Conservation (phyloP, 768 basidiomycete genomes). For the Pleurotus platypus region DNA sequence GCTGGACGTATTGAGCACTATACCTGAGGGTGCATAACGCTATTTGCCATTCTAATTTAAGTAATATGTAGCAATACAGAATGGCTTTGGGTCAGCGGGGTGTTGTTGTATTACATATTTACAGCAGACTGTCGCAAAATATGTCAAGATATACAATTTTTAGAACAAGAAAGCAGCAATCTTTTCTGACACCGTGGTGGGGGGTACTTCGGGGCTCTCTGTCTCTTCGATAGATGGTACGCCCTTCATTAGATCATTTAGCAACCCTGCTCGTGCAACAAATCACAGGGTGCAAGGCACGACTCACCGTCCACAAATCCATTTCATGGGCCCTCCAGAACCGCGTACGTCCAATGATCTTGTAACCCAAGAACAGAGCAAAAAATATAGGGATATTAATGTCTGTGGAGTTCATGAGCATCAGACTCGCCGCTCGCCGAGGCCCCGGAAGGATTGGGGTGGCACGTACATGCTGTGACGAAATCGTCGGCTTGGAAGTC, state of each 20-base stretch:
- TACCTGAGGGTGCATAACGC: not conserved
- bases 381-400: slow-evolving; percentile 47
- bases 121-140: not conserved
- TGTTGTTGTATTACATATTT: not conserved
- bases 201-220: slow-evolving; percentile 47
- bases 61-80: not conserved
- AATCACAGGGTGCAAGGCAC: not conserved
- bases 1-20: slow-evolving; percentile 21
- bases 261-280: too few relatives aligned
- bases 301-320: slow-evolving; percentile 65
- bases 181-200: slow-evolving; percentile 46
- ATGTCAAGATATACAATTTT: not conserved
- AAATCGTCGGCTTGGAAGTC: slow-evolving; percentile 43
- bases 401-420: slow-evolving; percentile 20
- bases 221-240: slow-evolving; percentile 72
- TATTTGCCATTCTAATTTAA: not conserved
- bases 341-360: slow-evolving; percentile 34
- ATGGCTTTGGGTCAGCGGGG: not conserved
- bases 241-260: slow-evolving; percentile 33
- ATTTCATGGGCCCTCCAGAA: slow-evolving; percentile 60
- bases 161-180: slow-evolving; percentile 53
- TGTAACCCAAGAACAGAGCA: slow-evolving; percentile 41
- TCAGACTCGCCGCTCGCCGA: too few relatives aligned
- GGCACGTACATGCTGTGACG: slow-evolving; percentile 36
- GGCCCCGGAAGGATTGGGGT: not conserved